Evolutionary conservation across 2,329 filamentous ascomycete species (phyloP).

Genomic region (Pseudohalonectria lignicola): DNA sequence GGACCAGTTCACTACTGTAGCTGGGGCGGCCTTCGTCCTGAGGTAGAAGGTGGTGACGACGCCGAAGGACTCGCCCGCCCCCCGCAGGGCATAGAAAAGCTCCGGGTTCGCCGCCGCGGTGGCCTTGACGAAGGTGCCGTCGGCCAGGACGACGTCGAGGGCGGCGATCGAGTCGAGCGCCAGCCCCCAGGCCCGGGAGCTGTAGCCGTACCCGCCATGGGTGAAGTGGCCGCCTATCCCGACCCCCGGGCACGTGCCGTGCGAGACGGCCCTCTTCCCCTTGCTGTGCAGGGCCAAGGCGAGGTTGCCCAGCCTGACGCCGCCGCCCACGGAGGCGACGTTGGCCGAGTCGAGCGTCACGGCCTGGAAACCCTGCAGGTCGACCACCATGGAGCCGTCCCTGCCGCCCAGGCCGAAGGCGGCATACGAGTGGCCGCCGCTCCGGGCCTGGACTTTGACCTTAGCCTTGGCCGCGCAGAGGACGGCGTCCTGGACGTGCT

Average conservation of each 20-base stretch:
- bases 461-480: conserved; percentile 27
- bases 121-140: conserved; percentile 19
- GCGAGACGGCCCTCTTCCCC: conserved; percentile 28
- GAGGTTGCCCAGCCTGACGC: conserved; percentile 37
- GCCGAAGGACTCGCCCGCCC: conserved; percentile 29
- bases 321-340: conserved; percentile 32
- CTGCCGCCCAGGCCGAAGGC: conserved; percentile 36
- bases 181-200: conserved; percentile 22
- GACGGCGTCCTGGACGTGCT: conserved; percentile 34
- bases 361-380: conserved; percentile 31
- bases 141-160: conserved; percentile 24
- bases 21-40: conserved; percentile 24
- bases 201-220: conserved; percentile 27
- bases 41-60: conserved; percentile 23
- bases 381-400: conserved; percentile 34
- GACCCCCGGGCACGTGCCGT: conserved; percentile 40
- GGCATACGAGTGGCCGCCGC: conserved; percentile 40
- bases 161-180: conserved; percentile 23
- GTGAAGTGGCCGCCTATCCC: conserved; percentile 26
- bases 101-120: conserved; percentile 21
- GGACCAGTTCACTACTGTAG: conserved; percentile 4
- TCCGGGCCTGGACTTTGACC: conserved; percentile 35
- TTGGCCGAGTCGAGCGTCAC: conserved; percentile 28
- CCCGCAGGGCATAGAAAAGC: conserved; percentile 31
- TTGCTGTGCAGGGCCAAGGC: conserved; percentile 26